Conservation (phyloP, 129 eudicot genomes). For the Oenanthe sinensis region DNA sequence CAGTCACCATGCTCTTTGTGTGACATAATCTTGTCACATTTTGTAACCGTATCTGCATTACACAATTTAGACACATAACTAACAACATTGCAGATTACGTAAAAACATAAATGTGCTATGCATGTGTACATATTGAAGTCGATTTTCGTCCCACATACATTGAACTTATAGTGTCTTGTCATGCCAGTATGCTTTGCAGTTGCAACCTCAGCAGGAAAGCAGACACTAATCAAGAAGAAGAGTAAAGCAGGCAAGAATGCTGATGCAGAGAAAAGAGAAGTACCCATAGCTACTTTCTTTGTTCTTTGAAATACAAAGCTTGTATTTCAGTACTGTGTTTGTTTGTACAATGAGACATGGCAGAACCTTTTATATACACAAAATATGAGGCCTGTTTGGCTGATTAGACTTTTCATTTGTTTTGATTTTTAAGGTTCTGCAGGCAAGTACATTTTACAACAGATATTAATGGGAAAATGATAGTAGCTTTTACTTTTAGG, state of each 20-base stretch:
- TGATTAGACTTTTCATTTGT: slow-evolving; percentile 11
- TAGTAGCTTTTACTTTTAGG: not conserved
- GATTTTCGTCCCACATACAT: slow-evolving; percentile 19
- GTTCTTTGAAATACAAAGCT: not conserved
- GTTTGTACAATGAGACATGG: not conserved
- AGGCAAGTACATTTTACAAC: too few species aligned
- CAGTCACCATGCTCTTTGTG: slow-evolving; percentile 50
- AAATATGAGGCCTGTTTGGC: slow-evolving; percentile 7
- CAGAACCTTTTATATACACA: slow-evolving; percentile 25
- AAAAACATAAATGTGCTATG: not conserved
- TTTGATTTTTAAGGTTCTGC: not conserved
- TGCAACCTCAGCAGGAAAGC: slow-evolving; percentile 20
- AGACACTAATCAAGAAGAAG: slow-evolving; percentile 19
- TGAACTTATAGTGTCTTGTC: slow-evolving; percentile 48
- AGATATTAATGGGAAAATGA: not conserved
- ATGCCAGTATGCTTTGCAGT: slow-evolving; percentile 24
- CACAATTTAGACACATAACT: not conserved
- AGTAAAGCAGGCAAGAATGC: slow-evolving; percentile 22
- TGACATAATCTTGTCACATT: slow-evolving; percentile 56
- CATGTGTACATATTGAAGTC: not conserved
- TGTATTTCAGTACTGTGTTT: not conserved
- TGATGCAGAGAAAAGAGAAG: slow-evolving; percentile 10
- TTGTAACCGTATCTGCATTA: slow-evolving; percentile 39
- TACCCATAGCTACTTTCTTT: slow-evolving; percentile 18
- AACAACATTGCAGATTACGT: not conserved